Base-by-base conservation (phyloP, 2,329 filamentous ascomycete genomes). In the Mycocentrospora acerina region DNA sequence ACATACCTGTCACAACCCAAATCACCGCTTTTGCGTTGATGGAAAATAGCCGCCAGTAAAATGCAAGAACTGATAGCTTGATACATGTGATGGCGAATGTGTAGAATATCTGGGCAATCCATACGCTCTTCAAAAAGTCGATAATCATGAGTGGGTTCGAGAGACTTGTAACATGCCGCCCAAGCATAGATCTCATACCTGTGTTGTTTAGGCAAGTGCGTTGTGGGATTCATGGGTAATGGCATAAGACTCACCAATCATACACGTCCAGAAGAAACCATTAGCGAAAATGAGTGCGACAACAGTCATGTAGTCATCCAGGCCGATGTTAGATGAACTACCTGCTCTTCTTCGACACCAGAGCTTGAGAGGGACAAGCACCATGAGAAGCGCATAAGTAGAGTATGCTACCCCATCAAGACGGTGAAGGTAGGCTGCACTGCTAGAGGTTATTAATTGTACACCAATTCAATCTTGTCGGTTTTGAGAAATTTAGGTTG, bases 41-140 rank as follows among this genome's bases (percentile, higher is more conserved):
- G n/a, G 43, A 42, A 10, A 60, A 60, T 11, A 60, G 35, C 2
- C 49, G 46, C 56, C 55, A 58, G 25, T 60, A 60, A 32, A 58
- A 57, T 5, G 53, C 55, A 1, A 60, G 31, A 2, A 60, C 44
- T 0, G 55, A 52, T n/a, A 58, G 47, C 30, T 60, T 60, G 24
- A 53, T 50, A 5, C 37, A 29, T n/a, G 37, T 32, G 10, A 58
- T 51, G 7, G 37, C 32, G 14, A 37, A 35, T 1, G 44, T 40
- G 35, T 60, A 60, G 4, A 60, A 25, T 1, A 60, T 39, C 8
- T 58, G 44, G 7, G 37, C 55, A 12, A 51, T 31, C 17, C 37
- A 60, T 13, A 58, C 35, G n/a, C 40, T 42, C 13, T 35, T 36
- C 8, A 55, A 13, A 24, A 58, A 58, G 9, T 40, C 39, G 3